Conservation (phyloP, 371 early-diverging fungal species). For the Umbelopsis sp. region DNA sequence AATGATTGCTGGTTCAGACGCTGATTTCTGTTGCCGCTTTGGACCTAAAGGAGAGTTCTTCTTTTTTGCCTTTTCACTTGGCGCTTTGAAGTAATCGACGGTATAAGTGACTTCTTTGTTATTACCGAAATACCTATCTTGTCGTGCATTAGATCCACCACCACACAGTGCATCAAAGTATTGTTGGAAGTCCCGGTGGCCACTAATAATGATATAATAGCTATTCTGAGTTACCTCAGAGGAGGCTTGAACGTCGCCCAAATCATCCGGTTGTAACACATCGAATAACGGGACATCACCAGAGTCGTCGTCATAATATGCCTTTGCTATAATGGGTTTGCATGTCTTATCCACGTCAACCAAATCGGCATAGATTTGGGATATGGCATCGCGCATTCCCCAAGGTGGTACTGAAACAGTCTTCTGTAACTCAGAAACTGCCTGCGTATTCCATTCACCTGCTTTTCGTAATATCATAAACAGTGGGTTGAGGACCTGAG, state of each 20-base stretch:
- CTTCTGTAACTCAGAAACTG: constrained; percentile 58
- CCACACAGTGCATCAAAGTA: neutral
- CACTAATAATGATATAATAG: constrained; percentile 5
- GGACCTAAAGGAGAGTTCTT: neutral
- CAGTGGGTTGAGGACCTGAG: constrained; percentile 1
- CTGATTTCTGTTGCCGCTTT: neutral
- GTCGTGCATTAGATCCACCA: neutral
- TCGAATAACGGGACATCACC: neutral
- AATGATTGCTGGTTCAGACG: neutral
- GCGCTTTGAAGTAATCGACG: neutral
- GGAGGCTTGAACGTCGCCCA: neutral
- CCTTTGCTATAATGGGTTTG: constrained; percentile 46
- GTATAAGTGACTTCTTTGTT: neutral
- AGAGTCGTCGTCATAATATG: neutral
- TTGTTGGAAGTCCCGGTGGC: neutral
- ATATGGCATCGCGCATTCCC: constrained; percentile 49
- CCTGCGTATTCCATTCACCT: constrained; percentile 56
- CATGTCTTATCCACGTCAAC: constrained; percentile 37
- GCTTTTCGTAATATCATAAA: constrained; percentile 53
- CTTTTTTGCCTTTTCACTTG: neutral
- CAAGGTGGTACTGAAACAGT: constrained; percentile 39
- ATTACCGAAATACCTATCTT: too few relatives aligned
- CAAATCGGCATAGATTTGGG: constrained; percentile 39
- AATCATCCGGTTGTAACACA: neutral
- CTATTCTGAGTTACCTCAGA: neutral